phyloP scores from a whole-genome alignment of 2,329 filamentous ascomycete species.

The Venturia nashicola region DNA sequence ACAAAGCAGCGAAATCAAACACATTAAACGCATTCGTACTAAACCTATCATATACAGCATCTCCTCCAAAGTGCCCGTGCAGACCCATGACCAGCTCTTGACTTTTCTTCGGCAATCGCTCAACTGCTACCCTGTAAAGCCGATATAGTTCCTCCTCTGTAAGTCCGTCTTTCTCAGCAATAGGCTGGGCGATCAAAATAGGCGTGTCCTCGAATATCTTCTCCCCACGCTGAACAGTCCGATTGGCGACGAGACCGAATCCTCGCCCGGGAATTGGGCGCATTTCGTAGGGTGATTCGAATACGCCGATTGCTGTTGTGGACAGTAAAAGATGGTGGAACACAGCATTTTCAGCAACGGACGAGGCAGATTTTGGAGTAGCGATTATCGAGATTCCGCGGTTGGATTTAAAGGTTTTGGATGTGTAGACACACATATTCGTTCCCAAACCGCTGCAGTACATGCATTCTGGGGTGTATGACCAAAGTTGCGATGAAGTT shows the following conservation, averaged over 20 bases:
- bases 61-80: slow-evolving; percentile 9
- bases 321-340: not conserved
- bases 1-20: not conserved
- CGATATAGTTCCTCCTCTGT: not conserved
- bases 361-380: not conserved
- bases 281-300: not conserved
- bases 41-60: slow-evolving; percentile 6
- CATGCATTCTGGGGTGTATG: slow-evolving; percentile 3
- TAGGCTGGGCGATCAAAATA: slow-evolving; percentile 4
- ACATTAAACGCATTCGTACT: slow-evolving; percentile 10
- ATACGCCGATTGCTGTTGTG: not conserved
- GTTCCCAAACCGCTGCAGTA: not conserved
- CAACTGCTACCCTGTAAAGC: slow-evolving; percentile 4
- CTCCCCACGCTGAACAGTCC: slow-evolving; percentile 6
- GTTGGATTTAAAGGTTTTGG: slow-evolving; percentile 3
- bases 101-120: not conserved
- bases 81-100: slow-evolving; percentile 3
- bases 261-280: slow-evolving; percentile 7
- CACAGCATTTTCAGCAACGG: not conserved
- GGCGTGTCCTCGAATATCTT: slow-evolving; percentile 9
- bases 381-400: slow-evolving; percentile 11
- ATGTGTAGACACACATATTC: slow-evolving; percentile 9
- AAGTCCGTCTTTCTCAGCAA: not conserved
- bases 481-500: not conserved
- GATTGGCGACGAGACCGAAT: slow-evolving; percentile 9